Conservation (phyloP, 2,329 filamentous ascomycete genomes). For the Coniella vitis region DNA sequence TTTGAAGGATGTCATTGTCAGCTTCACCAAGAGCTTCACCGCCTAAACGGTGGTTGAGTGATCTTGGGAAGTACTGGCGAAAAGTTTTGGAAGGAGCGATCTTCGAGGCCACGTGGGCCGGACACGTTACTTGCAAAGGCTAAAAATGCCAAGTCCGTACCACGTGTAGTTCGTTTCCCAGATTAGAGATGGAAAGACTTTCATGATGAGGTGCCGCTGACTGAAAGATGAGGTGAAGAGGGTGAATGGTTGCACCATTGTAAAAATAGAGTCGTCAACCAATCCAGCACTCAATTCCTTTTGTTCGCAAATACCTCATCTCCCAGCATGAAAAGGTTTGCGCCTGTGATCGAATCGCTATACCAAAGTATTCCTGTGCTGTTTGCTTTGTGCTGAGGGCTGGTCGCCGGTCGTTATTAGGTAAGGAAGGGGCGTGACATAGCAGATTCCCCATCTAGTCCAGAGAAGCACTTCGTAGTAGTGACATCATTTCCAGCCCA, state of each 20-base stretch:
- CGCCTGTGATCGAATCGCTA: too few relatives aligned
- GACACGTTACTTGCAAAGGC: conserved; percentile 25
- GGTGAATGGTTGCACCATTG: conserved; percentile 46
- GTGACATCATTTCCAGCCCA: conserved; percentile 14
- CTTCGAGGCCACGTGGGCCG: conserved; percentile 23
- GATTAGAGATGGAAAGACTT: conserved; percentile 38
- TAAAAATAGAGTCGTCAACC: conserved; percentile 57
- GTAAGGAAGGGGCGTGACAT: background rate
- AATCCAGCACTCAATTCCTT: conserved; percentile 57
- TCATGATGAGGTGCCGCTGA: conserved; percentile 38
- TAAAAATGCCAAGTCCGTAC: conserved; percentile 41
- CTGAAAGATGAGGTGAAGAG: conserved; percentile 37
- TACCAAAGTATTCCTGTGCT: background rate
- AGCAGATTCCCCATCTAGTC: background rate
- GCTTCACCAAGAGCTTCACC: conserved; percentile 92
- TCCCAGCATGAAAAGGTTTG: background rate
- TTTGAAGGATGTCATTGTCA: conserved; percentile 67
- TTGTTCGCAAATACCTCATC: conserved; percentile 34
- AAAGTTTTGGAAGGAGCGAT: conserved; percentile 20
- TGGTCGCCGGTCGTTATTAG: background rate
- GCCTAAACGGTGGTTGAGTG: conserved; percentile 35
- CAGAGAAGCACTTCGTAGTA: background rate
- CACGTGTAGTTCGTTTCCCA: conserved; percentile 34
- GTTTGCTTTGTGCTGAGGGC: too few relatives aligned
- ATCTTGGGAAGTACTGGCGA: conserved; percentile 27